These are phyloP conservation scores for Paramarasmius palmivorus DNA, from an alignment of 1,284 basidiomycete species.

Conservation along the genomic window DNA sequence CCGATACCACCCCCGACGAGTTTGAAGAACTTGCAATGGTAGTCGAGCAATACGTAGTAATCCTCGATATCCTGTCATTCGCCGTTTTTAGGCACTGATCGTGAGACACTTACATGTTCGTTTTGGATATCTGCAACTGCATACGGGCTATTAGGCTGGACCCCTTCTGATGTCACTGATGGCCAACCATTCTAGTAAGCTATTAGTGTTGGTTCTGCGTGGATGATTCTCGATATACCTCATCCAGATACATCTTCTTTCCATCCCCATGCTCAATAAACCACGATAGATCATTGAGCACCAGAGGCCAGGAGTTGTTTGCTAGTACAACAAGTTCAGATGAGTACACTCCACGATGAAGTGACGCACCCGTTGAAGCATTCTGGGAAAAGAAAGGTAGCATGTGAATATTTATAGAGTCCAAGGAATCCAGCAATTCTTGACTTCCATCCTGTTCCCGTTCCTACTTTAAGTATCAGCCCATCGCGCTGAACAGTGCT, in stretches of 20 bases:
- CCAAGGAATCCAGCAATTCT: slow-evolving; percentile 61
- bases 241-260: slow-evolving; percentile 73
- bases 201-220: slow-evolving; percentile 3
- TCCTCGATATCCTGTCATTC: slow-evolving; percentile 33
- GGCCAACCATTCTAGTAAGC: slow-evolving; percentile 69
- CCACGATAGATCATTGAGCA: slow-evolving; percentile 57
- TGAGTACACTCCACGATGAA: not conserved
- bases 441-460: slow-evolving; percentile 50
- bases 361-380: slow-evolving; percentile 56
- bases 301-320: slow-evolving; percentile 59
- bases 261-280: slow-evolving; percentile 57
- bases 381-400: slow-evolving; percentile 68
- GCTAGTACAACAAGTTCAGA: slow-evolving; percentile 30
- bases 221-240: slow-evolving; percentile 36
- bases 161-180: slow-evolving; percentile 55
- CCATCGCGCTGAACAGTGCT: not conserved
- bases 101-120: slow-evolving; percentile 46
- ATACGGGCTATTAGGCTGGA: slow-evolving; percentile 56
- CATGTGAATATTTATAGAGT: slow-evolving; percentile 71
- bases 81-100: not conserved
- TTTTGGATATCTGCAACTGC: slow-evolving; percentile 59
- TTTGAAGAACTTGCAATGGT: slow-evolving; percentile 62
- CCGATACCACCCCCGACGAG: slow-evolving; percentile 63
- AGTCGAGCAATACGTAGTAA: slow-evolving; percentile 65
- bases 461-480: slow-evolving; percentile 39